Evolutionary conservation across 805 yeast species (phyloP), one percentile per base, ranked within the genome.

Genomic region (Blastobotrys parvus): DNA sequence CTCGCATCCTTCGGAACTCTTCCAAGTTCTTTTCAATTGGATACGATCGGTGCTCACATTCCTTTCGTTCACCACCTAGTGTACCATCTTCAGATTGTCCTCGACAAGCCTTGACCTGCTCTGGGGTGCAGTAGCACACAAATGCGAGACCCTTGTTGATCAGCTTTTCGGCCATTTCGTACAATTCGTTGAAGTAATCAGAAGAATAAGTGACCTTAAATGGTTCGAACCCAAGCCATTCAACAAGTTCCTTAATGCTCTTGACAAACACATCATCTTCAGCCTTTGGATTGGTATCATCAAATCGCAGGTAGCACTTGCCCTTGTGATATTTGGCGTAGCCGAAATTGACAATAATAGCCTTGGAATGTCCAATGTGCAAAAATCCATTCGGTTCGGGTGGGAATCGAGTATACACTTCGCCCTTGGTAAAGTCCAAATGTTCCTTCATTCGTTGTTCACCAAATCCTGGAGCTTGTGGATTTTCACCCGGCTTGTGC

Each of bases 241-340:
- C 72, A 41, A 92, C 82, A 77, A 90, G 85, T 49, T 79, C 80
- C 58, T 77, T 69, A 48, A 92, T 92, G 38, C 94, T 80, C 52
- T 77, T 78, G 64, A 92, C 87, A 62, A 83, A 92, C 43, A 78
- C 77, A 54, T 88, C 96, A 54, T 92, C 97, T 67, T 92, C 99
- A 36, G 97, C 96, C 66, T 92, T 98, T 1, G 99, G 99, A 59
- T 92, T 92, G 27, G 99, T 92, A 61, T 92, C 99, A 64, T 92
- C 99, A 56, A 78, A 92, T 63, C 99, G 77, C 62, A 92, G 73
- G 61, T 88, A 87, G 64, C 98, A 92, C 42, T 76, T 71, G 50
- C 99, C 99, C 48, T 77, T 74, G 62, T 88, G 72, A 66, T 69
- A 82, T 60, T 83, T 81, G 33, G 98, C 98, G 63, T 72, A 92